Conservation (phyloP, 169 alveolate genomes). For the Cryptosporidium parvum region DNA sequence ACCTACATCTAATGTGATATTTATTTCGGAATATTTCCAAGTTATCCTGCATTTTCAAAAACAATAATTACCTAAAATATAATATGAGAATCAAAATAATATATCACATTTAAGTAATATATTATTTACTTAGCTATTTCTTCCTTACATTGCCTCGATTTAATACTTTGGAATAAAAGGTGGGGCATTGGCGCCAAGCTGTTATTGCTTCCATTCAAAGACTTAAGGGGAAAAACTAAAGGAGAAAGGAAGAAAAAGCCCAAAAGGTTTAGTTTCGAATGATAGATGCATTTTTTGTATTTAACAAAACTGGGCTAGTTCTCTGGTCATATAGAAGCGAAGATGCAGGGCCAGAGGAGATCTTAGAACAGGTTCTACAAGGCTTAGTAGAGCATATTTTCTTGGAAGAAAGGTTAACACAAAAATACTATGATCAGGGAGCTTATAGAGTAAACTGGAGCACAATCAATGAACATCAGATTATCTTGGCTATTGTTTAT, state of each 20-base stretch:
- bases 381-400: slow-evolving; percentile 41
- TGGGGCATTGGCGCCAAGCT: slow-evolving; percentile 62
- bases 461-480: slow-evolving; percentile 26
- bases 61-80: neutral
- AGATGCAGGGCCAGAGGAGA: slow-evolving; percentile 4
- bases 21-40: slow-evolving; percentile 35
- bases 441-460: slow-evolving; percentile 49
- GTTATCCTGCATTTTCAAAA: neutral
- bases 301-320: slow-evolving; percentile 52
- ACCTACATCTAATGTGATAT: slow-evolving; percentile 59
- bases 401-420: slow-evolving; percentile 55
- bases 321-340: slow-evolving; percentile 51
- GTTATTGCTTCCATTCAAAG: neutral
- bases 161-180: neutral
- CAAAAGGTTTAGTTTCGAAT: neutral
- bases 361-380: neutral
- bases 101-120: neutral
- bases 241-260: neutral
- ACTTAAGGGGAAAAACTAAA: neutral
- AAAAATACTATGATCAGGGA: slow-evolving; percentile 60
- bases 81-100: neutral
- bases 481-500: slow-evolving; percentile 31
- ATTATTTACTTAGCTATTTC: neutral
- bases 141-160: neutral
- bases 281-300: slow-evolving; percentile 69